Conservation (phyloP, 768 basidiomycete genomes). For the Infundibulicybe gibba region DNA sequence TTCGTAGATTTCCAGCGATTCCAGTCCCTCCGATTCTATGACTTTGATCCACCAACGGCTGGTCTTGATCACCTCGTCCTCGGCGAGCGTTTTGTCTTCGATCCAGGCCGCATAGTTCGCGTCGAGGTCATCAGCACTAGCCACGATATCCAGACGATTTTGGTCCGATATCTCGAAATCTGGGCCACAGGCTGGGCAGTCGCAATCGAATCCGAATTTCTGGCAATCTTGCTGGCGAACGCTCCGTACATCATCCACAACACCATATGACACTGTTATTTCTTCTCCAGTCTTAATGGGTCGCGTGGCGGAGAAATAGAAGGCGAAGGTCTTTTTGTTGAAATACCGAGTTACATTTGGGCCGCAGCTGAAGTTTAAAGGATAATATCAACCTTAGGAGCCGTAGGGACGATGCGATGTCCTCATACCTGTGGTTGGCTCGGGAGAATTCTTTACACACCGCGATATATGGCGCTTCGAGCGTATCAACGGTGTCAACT, state of each 20-base stretch:
- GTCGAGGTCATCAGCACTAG: slow-evolving; percentile 9
- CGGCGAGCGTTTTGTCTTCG: slow-evolving; percentile 8
- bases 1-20: slow-evolving; percentile 12
- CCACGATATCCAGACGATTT: slow-evolving; percentile 11
- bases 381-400: not conserved
- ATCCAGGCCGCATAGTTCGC: slow-evolving; percentile 11
- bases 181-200: slow-evolving; percentile 17
- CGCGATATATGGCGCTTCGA: slow-evolving; percentile 15
- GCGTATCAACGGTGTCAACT: no score
- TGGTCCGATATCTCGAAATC: slow-evolving; percentile 18
- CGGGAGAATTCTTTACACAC: slow-evolving; percentile 26
- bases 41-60: slow-evolving; percentile 13
- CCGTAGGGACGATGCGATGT: not conserved
- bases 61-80: slow-evolving; percentile 13
- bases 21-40: slow-evolving; percentile 12
- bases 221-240: slow-evolving; percentile 20
- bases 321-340: slow-evolving; percentile 24
- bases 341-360: slow-evolving; percentile 23
- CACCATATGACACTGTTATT: slow-evolving; percentile 23
- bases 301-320: slow-evolving; percentile 19
- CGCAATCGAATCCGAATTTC: slow-evolving; percentile 23
- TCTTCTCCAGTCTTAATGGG: slow-evolving; percentile 27
- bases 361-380: slow-evolving; percentile 18
- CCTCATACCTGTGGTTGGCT: slow-evolving; percentile 31
- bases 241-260: slow-evolving; percentile 10